phyloP scores from a whole-genome alignment of 495 filamentous ascomycete genomes.

The Penicillium canescens region DNA sequence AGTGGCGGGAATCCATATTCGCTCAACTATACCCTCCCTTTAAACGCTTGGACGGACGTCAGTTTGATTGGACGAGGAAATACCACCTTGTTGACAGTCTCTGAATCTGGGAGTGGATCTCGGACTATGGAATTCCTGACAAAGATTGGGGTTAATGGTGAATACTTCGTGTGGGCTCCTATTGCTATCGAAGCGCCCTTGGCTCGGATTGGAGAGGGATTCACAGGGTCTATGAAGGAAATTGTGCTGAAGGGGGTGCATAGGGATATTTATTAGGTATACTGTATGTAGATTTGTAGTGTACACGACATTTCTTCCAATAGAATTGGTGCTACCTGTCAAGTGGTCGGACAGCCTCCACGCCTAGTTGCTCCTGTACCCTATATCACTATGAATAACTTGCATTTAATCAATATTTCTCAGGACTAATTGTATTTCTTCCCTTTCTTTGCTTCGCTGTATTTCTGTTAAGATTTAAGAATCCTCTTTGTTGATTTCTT shows the following conservation, averaged over 20 bases:
- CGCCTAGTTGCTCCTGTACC: too few species aligned
- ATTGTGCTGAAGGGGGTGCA: slow-evolving; percentile 11
- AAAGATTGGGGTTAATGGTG: slow-evolving; percentile 44
- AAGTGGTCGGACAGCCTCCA: too few species aligned
- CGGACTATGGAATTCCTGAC: slow-evolving; percentile 41
- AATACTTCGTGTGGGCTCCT: slow-evolving; percentile 39
- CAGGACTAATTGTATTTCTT: too few species aligned
- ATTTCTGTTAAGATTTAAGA: too few species aligned
- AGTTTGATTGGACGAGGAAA: slow-evolving; percentile 41
- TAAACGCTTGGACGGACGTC: slow-evolving; percentile 40
- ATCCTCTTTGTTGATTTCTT: too few species aligned
- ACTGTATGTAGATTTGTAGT: too few species aligned
- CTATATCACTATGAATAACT: too few species aligned
- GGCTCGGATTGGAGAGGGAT: slow-evolving; percentile 36
- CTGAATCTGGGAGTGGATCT: slow-evolving; percentile 1
- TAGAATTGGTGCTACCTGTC: too few species aligned
- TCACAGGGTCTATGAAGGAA: slow-evolving; percentile 25
- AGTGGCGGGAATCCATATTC: slow-evolving; percentile 46
- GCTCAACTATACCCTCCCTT: slow-evolving; percentile 43
- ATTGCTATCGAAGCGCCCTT: slow-evolving; percentile 54
- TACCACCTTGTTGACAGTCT: slow-evolving; percentile 37
- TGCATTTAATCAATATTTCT: too few species aligned
- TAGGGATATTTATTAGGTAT: too few species aligned
- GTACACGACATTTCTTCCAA: too few species aligned
- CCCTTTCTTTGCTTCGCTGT: too few species aligned